A percentile compares a stretch with the other conserved stretches of the same genome.
phyloP scores from a whole-genome alignment of 202 grass and related monocot species.

The Panicum virgatum region DNA sequence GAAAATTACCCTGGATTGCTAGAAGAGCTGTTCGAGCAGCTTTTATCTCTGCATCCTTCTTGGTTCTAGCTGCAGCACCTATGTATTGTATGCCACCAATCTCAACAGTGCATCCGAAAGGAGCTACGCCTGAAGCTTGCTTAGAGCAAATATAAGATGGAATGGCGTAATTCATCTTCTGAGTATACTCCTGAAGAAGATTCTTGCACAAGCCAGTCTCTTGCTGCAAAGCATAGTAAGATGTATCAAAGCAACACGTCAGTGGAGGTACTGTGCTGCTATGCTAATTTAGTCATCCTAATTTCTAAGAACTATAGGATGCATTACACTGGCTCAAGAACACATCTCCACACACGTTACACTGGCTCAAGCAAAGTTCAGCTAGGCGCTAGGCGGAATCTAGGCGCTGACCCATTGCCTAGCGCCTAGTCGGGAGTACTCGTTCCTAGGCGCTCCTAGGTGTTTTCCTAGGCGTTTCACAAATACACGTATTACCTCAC shows the following conservation, averaged over 20 bases:
- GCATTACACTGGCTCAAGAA: background rate
- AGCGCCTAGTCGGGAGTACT: too few relatives aligned
- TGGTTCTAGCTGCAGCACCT: conserved; percentile 76
- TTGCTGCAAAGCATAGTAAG: conserved; percentile 59
- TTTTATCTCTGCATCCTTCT: conserved; percentile 92
- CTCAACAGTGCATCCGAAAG: conserved; percentile 79
- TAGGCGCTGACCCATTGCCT: too few relatives aligned
- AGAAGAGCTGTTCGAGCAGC: conserved; percentile 91
- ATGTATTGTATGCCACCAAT: conserved; percentile 95
- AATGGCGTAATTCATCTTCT: conserved; percentile 97
- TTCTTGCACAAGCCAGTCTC: conserved; percentile 97
- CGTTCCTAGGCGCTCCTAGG: too few relatives aligned
- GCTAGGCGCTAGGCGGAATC: background rate
- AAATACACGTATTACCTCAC: too few relatives aligned
- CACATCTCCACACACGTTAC: too few relatives aligned
- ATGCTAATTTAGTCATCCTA: conserved; percentile 18
- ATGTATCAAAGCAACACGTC: conserved; percentile 18
- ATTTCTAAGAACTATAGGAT: background rate
- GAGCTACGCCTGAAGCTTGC: conserved; percentile 50
- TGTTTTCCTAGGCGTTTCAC: too few relatives aligned
- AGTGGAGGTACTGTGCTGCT: background rate
- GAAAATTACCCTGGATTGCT: conserved; percentile 63
- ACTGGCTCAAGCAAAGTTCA: too few relatives aligned
- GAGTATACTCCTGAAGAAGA: conserved; percentile 96
- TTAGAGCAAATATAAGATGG: conserved; percentile 76